Base-by-base conservation (phyloP, 78 protist genomes). In the Creolimax fragrantissima region DNA sequence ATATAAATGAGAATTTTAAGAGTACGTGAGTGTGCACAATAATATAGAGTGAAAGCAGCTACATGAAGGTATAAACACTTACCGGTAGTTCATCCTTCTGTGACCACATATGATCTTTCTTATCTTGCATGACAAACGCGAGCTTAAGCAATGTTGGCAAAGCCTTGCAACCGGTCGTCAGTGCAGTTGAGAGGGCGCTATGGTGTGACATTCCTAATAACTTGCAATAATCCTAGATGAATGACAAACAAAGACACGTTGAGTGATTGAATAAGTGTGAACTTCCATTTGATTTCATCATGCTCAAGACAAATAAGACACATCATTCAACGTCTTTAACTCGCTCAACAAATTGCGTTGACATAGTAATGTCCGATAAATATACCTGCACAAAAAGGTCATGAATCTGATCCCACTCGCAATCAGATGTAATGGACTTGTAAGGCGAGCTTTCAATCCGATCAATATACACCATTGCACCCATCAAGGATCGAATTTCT, bases 401-500 rank as follows among this genome's bases (percentile, higher is more conserved):
- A 36, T 42, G 90, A 24, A 93, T 84, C 35, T 92, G 94, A 2
- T 4, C 2, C 96, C 96, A 93, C 35, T 89, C 94, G 58, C 42
- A 24, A n/a, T 6, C 5, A 7, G 42, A 85, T 35, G 93, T 89
- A n/a, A 92, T 44, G 2, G n/a, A 41, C 4, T 84, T 67, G 41
- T 95, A 95, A 3, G 97, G 97, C 35, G 95, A 94, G 4, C 35
- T 3, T 3, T 88, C 91, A 2, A 94, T 91, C 3, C 94, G 43
- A 17, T 92, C 88, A 3, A 45, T 86, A 88, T 39, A 95, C 35
- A 88, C 24, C 41, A 95, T 93, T 0, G 94, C 3, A 2, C 95
- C 95, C 95, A 94, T 92, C 85, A 94, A 32, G 41, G 74, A 43
- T 47, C 90, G 94, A 39, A 95, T 91, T 3, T 95, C 96, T 83